A percentile compares a stretch with the other conserved stretches of the same genome.
Evolutionary conservation across 257 asterid genomes (phyloP).

Genomic region (Forsythia viridissima): DNA sequence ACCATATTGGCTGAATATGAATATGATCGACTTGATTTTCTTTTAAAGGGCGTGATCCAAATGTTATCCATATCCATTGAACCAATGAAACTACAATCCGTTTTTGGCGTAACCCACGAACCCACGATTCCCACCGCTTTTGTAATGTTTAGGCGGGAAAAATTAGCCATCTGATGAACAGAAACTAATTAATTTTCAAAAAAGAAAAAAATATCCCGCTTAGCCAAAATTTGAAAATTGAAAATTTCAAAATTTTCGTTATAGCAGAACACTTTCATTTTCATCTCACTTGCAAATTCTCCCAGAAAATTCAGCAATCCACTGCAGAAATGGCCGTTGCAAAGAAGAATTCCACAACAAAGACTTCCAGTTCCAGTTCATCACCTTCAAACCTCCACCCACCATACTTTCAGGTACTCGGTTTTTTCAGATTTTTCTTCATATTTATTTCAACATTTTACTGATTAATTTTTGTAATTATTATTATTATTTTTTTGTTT

Average conservation of each 20-base stretch:
- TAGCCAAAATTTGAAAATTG: constrained; percentile 24
- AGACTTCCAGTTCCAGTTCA: constrained; percentile 25
- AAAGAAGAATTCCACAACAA: constrained; percentile 34
- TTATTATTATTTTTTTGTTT: background rate
- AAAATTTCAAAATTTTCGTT: constrained; percentile 7
- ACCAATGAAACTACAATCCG: background rate
- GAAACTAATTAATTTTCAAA: background rate
- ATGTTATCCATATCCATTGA: background rate
- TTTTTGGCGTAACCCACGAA: background rate
- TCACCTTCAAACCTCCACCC: constrained; percentile 37
- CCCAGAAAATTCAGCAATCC: background rate
- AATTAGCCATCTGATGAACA: background rate
- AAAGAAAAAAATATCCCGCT: constrained; percentile 4
- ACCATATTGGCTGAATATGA: background rate
- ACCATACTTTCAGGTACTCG: constrained; percentile 47
- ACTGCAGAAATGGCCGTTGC: constrained; percentile 32
- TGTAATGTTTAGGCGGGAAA: constrained; percentile 20
- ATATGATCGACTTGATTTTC: background rate
- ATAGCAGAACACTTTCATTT: too few species aligned
- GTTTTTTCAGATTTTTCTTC: background rate
- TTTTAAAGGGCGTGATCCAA: background rate
- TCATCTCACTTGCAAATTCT: constrained; percentile 1
- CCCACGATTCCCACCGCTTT: background rate
- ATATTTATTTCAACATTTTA: background rate
- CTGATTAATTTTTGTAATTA: background rate